Percentiles rank a stretch among this genome's conserved stretches.
Conservation (phyloP, 2,329 filamentous ascomycete genomes). For the Thermothelomyces thermophilus region DNA sequence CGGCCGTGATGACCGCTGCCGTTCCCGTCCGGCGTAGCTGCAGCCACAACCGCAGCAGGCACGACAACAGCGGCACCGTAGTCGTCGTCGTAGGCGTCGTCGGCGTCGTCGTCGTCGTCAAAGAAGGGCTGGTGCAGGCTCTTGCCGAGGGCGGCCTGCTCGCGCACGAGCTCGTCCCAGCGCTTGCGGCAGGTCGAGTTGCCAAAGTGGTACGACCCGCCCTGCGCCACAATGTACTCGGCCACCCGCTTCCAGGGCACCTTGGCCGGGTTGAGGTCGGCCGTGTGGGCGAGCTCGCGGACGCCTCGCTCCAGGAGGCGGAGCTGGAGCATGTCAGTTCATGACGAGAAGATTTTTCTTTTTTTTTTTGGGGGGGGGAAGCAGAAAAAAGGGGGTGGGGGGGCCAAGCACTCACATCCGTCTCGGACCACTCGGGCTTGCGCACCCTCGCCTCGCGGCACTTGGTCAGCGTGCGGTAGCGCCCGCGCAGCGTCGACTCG, state of each 20-base stretch:
- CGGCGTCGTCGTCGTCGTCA: too few species aligned
- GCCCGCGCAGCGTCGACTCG: slow-evolving; percentile 66
- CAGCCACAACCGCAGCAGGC: too few species aligned
- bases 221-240: slow-evolving; percentile 44
- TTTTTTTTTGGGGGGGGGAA: too few species aligned
- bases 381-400: too few species aligned
- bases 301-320: slow-evolving; percentile 24
- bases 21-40: too few species aligned
- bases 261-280: slow-evolving; percentile 25
- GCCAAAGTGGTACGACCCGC: slow-evolving; percentile 54
- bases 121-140: slow-evolving; percentile 11
- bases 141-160: slow-evolving; percentile 1
- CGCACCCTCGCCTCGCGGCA: slow-evolving; percentile 54
- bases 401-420: slow-evolving; percentile 51
- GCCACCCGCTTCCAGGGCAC: slow-evolving; percentile 53
- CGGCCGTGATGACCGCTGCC: too few species aligned
- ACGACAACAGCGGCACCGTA: too few species aligned
- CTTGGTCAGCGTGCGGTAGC: slow-evolving; percentile 61
- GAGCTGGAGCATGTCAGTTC: slow-evolving; percentile 16
- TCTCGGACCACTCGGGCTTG: slow-evolving; percentile 55
- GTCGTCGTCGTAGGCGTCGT: too few species aligned
- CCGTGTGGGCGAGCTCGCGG: slow-evolving; percentile 12
- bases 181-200: slow-evolving; percentile 53
- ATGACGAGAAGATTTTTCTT: not conserved
- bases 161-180: slow-evolving; percentile 42